Percentiles rank a stretch among this genome's conserved stretches.
phyloP scores from a whole-genome alignment of 345 rosid species.

The Schrenkiella parvula region DNA sequence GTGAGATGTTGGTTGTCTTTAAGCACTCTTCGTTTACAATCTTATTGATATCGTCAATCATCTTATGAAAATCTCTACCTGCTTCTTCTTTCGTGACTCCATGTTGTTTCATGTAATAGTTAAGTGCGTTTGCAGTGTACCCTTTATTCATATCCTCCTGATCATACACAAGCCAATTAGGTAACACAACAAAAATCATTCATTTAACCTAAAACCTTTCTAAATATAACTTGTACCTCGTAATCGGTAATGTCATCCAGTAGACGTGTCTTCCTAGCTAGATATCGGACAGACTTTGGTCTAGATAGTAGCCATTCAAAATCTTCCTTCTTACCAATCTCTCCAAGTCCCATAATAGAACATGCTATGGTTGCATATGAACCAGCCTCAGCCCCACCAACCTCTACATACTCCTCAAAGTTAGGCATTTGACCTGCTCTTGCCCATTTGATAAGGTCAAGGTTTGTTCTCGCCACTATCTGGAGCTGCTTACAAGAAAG shows the following conservation, averaged over 20 bases:
- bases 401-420: conserved; percentile 6
- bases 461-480: background rate
- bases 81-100: conserved; percentile 15
- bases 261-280: conserved; percentile 4
- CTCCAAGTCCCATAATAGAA: conserved; percentile 6
- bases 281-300: background rate
- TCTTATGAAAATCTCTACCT: background rate
- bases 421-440: background rate
- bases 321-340: background rate
- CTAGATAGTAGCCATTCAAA: conserved; percentile 17
- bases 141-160: conserved; percentile 34
- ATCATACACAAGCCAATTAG: background rate
- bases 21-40: conserved; percentile 9
- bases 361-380: background rate
- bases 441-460: conserved; percentile 19
- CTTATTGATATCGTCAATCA: background rate
- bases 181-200: background rate
- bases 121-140: background rate
- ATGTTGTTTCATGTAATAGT: conserved; percentile 14
- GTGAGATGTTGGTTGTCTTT: background rate
- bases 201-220: background rate
- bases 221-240: background rate
- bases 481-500: background rate
- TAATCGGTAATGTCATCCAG: conserved; percentile 11
- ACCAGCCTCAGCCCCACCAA: conserved; percentile 5